These are phyloP conservation scores for Trypanosoma avium DNA, from an alignment of 208 protist genomes.

Conservation along the genomic window DNA sequence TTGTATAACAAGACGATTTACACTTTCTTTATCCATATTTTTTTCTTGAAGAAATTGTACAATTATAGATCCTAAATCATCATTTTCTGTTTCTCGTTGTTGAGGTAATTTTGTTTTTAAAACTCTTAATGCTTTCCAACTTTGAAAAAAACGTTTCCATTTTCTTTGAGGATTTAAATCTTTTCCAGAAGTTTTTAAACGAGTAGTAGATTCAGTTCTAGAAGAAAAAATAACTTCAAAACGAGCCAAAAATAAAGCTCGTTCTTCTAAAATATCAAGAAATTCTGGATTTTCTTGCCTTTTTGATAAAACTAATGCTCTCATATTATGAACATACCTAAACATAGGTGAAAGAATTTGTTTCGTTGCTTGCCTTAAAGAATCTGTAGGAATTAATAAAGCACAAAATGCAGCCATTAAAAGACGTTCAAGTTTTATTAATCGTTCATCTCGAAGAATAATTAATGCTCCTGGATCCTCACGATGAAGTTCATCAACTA, in stretches of 20 bases:
- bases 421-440: slow-evolving; percentile 69
- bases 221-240: slow-evolving; percentile 68
- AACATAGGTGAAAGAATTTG: slow-evolving; percentile 54
- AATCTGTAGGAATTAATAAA: slow-evolving; percentile 59
- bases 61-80: slow-evolving; percentile 41
- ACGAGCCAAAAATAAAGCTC: slow-evolving; percentile 69
- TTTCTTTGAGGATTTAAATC: slow-evolving; percentile 44
- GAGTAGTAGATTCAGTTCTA: slow-evolving; percentile 8
- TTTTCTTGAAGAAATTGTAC: slow-evolving; percentile 72
- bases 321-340: slow-evolving; percentile 66
- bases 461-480: slow-evolving; percentile 64
- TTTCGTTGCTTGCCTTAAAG: slow-evolving; percentile 40
- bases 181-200: slow-evolving; percentile 10
- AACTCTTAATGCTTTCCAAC: slow-evolving; percentile 74
- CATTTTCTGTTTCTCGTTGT: slow-evolving; percentile 45
- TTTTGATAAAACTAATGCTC: slow-evolving; percentile 75
- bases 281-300: slow-evolving; percentile 67
- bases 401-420: slow-evolving; percentile 86
- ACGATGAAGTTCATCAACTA: slow-evolving; percentile 74
- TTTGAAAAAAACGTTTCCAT: slow-evolving; percentile 83
- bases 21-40: slow-evolving; percentile 42
- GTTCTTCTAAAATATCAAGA: slow-evolving; percentile 53
- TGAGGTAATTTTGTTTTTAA: slow-evolving; percentile 71
- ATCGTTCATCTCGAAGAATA: slow-evolving; percentile 68
- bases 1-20: slow-evolving; percentile 51